Base-by-base conservation (phyloP, 805 yeast genomes). In the Candida ipomoeae region DNA sequence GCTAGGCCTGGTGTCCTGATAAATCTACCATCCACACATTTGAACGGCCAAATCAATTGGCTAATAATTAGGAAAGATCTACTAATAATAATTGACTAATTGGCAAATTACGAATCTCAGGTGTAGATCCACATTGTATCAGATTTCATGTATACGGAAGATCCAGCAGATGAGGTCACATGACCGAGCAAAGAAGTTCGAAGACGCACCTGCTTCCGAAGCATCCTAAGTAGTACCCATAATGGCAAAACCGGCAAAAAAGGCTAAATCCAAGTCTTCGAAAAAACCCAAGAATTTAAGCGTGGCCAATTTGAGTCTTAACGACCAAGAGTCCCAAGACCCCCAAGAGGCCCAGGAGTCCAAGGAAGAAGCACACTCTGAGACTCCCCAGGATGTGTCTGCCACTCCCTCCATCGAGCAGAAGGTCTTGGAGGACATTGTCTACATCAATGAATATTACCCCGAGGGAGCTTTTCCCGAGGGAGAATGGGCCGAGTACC, bases 401-500 rank as follows among this genome's bases (percentile, higher is more conserved):
- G 50, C 44, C 45, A 50, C 14, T 8, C 18, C 17, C 29, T 26
- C 29, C 11, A 26, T 26, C 29, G 29, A 26, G 11, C 11, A 26
- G 11, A 26, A 26, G 29, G 29, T 26, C 29, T 26, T 26, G 29
- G 63, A 78, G 44, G 71, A 83, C 52, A 69, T 82, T 36, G 82
- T 80, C 29, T 84, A 85, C 35, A 84, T 94, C 50, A 80, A 83
- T 20, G 73, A 77, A 40, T 73, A 83, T 46, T 92, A 80, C 67
- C 85, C 92, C 0, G 85, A 82, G 31, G 87, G 83, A 0, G 70
- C 73, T 1, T 91, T 81, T 62, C 97, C 97, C 5, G 94, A 84
- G 62, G 97, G 97, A 47, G 85, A 89, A 70, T 86, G 90, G 84
- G 71, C 74, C 66, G 95, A 89, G 49, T 89, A 91, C 62, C 81